These are phyloP conservation scores for Didymosphaeria variabile DNA, from an alignment of 2,329 filamentous ascomycete genomes.

Conservation along the genomic window DNA sequence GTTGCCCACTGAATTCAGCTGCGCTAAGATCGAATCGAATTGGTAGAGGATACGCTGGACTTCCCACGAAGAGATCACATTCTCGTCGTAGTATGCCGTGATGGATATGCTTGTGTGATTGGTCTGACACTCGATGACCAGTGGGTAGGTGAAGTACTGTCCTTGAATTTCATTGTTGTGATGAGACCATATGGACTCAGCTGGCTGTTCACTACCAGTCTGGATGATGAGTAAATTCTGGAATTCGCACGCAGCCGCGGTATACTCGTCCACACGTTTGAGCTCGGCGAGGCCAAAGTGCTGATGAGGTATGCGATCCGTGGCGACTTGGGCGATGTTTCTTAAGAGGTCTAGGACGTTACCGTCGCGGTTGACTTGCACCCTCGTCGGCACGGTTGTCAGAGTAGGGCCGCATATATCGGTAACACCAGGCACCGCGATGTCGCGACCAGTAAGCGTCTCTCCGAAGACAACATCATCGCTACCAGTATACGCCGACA, in stretches of 20 bases:
- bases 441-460: constrained; percentile 48
- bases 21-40: constrained; percentile 37
- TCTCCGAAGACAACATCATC: constrained; percentile 48
- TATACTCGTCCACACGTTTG: constrained; percentile 58
- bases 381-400: constrained; percentile 50
- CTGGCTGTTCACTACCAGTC: constrained; percentile 34
- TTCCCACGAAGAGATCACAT: constrained; percentile 39
- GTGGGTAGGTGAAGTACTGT: constrained; percentile 46
- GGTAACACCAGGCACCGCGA: constrained; percentile 43
- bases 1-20: constrained; percentile 34
- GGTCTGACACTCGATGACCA: constrained; percentile 43
- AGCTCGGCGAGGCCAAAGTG: constrained; percentile 52
- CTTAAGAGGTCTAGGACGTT: constrained; percentile 38
- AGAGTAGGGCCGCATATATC: constrained; percentile 50
- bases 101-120: constrained; percentile 31
- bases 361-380: constrained; percentile 36
- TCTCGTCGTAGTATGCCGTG: constrained; percentile 38
- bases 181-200: constrained; percentile 39
- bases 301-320: constrained; percentile 47
- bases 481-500: constrained; percentile 36
- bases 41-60: constrained; percentile 41
- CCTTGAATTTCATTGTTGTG: constrained; percentile 38
- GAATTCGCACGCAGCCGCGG: constrained; percentile 65
- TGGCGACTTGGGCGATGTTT: constrained; percentile 28
- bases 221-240: constrained; percentile 66